Evolutionary conservation across 768 basidiomycete genomes (phyloP), one percentile per base, ranked within the genome.

Genomic region (Dendrothele bispora): DNA sequence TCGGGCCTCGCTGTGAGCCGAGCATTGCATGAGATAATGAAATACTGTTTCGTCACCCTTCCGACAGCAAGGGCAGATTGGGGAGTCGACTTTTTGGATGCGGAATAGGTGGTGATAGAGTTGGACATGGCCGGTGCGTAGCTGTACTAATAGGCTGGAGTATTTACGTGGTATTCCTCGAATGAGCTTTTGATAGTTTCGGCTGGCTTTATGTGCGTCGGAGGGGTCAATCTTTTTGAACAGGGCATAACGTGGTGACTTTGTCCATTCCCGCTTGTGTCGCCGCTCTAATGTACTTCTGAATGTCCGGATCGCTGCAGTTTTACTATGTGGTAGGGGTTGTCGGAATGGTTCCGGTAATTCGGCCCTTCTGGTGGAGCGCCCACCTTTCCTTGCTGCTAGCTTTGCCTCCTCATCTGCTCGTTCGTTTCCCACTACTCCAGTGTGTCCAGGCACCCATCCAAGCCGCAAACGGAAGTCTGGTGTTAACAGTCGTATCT

Each of bases 1-100:
- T n/a, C n/a, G n/a, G n/a, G n/a, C n/a, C n/a, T n/a, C n/a, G 28
- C 40, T 21, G 42, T 63, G 62, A n/a, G 43, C 51, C 39, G 41
- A 49, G 61, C 69, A 72, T 7, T 53, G 12, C 17, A 61, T 39
- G 4, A 70, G 48, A 46, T 47, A 69, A 45, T 70, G 69, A 2
- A 42, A 27, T 0, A 65, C 51, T 7, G 64, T 65, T 43, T 72
- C 70, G 7, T 37, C 25, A 2, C n/a, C 27, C 0, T 38, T 11
- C 0, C 41, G 21, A 55, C 70, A 71, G 7, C 43, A 34, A 1
- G 51, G 45, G 54, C 69, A 73, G 4, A 30, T 25, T 6, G 65
- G 59, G 1, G 55, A 53, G 18, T 66, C 61, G 0, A 39, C 50
- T 25, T 51, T 52, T 0, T 48, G 45, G 8, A 73, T 63, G 2